Base-by-base conservation (phyloP, 257 asterid genomes). In the Perilla frutescens region DNA sequence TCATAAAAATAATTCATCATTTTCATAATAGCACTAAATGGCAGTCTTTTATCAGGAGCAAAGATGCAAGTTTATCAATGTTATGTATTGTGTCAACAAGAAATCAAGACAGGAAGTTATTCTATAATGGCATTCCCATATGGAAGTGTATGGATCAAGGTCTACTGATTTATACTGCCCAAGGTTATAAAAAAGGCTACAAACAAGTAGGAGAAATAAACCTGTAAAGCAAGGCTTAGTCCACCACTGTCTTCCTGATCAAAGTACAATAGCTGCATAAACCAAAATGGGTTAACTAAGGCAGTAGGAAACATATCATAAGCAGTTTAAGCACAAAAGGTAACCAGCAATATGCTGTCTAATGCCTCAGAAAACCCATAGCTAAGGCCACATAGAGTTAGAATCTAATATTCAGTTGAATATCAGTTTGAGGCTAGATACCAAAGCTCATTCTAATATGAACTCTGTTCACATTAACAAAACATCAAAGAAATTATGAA, bases 141-240 rank as follows among this genome's bases (percentile, higher is more conserved):
- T 41, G 34, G 53, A 79, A 15, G 8, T 32, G 11, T 36, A 68
- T 51, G 67, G 65, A 56, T 58, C 65, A 60, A 64, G 68, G 67
- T 62, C 53, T 3, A 50, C 68, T 72, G 55, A 68, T 41, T 63
- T 12, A 51, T 45, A 48, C 6, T 1, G 15, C 13, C 34, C 43
- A 34, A 56, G 32, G 7, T 4, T 7, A 34, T 6, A 78, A 41
- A 47, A 53, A 15, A 61, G 26, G 5, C 4, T 6, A 32, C 8
- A 60, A 13, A 56, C 68, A 55, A 29, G 45, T 39, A 66, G 57
- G 43, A 39, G 56, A 9, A 63, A 59, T 1, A 40, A 66, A 60
- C 99, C 98, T 92, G 99, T 68, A 92, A 77, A 68, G 96, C 94
- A 66, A 95, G 96, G 87, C 87, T 88, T 45, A 95, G 78, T 69